Conservation (phyloP, 768 basidiomycete genomes). For the Rhodotorula sphaerocarpa region DNA sequence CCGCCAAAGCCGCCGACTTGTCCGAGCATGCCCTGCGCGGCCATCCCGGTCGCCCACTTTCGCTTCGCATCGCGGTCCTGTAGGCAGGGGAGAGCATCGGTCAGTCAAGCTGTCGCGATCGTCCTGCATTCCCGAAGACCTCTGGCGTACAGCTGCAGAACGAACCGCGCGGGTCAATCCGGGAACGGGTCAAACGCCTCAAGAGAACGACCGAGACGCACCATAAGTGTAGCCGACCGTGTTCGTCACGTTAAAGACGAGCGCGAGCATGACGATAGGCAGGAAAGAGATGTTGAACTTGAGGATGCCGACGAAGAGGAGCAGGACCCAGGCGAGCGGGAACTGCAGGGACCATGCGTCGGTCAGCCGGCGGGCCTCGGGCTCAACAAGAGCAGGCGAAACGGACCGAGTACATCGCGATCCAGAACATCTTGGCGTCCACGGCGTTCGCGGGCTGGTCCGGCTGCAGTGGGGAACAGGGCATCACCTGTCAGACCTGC, state of each 20-base stretch:
- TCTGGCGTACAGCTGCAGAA: constrained; percentile 2
- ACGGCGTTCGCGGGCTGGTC: constrained; percentile 62
- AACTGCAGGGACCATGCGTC: constrained; percentile 53
- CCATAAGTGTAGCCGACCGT: constrained; percentile 95
- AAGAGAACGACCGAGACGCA: constrained; percentile 45
- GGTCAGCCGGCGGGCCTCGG: not conserved
- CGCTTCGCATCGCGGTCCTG: constrained; percentile 82
- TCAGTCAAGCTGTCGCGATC: not conserved
- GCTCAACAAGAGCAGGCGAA: not conserved
- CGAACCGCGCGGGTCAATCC: not conserved
- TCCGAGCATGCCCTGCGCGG: constrained; percentile 61
- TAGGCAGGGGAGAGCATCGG: constrained; percentile 38
- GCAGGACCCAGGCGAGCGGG: constrained; percentile 75
- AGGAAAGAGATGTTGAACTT: constrained; percentile 69
- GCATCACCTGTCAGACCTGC: too few relatives aligned
- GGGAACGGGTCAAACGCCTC: too few relatives aligned
- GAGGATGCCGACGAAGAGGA: constrained; percentile 79
- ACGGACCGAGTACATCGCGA: constrained; percentile 33
- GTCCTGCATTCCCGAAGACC: not conserved
- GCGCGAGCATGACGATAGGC: constrained; percentile 84
- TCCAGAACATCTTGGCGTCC: constrained; percentile 52
- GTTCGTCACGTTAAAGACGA: constrained; percentile 93
- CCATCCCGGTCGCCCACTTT: constrained; percentile 71
- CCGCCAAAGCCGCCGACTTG: constrained; percentile 76
- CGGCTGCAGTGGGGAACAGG: constrained; percentile 9